phyloP scores from a whole-genome alignment of 108 stramenopile genomes.

The Fistulifera solaris region DNA sequence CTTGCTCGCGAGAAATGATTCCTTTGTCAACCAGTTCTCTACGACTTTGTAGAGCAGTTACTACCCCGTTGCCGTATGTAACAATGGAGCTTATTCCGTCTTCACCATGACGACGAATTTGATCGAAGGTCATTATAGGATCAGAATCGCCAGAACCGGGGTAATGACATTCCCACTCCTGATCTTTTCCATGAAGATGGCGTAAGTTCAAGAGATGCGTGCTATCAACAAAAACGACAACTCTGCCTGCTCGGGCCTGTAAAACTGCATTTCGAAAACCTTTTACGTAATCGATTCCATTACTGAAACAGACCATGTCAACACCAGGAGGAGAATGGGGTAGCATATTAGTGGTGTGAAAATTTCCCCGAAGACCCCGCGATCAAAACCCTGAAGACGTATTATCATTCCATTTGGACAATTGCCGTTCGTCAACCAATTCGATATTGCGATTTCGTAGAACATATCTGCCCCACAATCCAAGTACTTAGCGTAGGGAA shows the following conservation, averaged over 20 bases:
- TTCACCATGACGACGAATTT: slow-evolving; percentile 38
- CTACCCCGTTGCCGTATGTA: slow-evolving; percentile 82
- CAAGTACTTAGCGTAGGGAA: slow-evolving; percentile 86
- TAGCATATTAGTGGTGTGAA: slow-evolving; percentile 81
- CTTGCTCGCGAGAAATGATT: slow-evolving; percentile 18
- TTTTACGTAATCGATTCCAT: slow-evolving; percentile 68
- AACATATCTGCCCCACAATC: slow-evolving; percentile 85
- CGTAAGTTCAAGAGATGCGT: slow-evolving; percentile 71
- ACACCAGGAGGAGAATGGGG: slow-evolving; percentile 73
- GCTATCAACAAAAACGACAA: slow-evolving; percentile 69
- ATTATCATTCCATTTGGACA: slow-evolving; percentile 68
- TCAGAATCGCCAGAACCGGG: slow-evolving; percentile 19
- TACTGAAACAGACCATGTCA: slow-evolving; percentile 80
- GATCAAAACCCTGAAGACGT: slow-evolving; percentile 79
- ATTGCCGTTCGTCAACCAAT: slow-evolving; percentile 60
- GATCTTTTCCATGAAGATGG: slow-evolving; percentile 57
- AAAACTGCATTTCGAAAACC: slow-evolving; percentile 73
- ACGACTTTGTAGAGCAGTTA: slow-evolving; percentile 58
- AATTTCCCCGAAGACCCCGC: slow-evolving; percentile 81
- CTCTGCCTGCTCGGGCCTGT: slow-evolving; percentile 59
- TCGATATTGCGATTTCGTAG: slow-evolving; percentile 60
- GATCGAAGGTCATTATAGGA: slow-evolving; percentile 45
- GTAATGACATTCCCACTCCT: slow-evolving; percentile 56
- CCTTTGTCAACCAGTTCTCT: slow-evolving; percentile 19
- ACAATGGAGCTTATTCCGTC: slow-evolving; percentile 45